Evolutionary conservation across 306 rosid species (phyloP).

Genomic region (Vigna radiata): DNA sequence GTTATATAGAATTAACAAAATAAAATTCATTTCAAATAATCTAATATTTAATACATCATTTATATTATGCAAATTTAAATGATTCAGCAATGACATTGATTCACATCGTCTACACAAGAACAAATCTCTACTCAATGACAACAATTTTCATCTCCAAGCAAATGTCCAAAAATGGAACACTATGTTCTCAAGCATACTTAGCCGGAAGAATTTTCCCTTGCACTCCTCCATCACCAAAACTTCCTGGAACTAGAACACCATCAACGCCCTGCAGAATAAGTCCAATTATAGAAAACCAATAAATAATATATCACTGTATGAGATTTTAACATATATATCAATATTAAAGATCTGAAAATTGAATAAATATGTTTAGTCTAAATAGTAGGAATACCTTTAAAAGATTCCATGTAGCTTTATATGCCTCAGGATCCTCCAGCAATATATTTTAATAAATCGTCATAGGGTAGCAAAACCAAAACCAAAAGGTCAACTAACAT

Average conservation of each 20-base stretch:
- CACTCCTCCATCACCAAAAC: constrained; percentile 94
- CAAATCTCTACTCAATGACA: constrained; percentile 81
- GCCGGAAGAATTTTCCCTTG: constrained; percentile 93
- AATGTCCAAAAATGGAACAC: constrained; percentile 85
- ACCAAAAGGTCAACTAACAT: constrained; percentile 17
- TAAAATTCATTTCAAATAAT: too few species aligned
- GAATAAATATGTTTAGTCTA: constrained; percentile 23
- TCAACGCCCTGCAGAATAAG: constrained; percentile 74
- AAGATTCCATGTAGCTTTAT: constrained; percentile 78
- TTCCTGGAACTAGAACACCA: constrained; percentile 95
- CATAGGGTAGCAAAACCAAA: not conserved
- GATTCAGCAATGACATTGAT: too few species aligned
- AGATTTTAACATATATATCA: constrained; percentile 2
- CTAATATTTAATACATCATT: too few species aligned
- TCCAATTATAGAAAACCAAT: constrained; percentile 33
- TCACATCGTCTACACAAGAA: constrained; percentile 51
- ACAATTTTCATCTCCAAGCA: constrained; percentile 95
- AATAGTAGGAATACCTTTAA: constrained; percentile 64
- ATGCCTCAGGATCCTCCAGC: constrained; percentile 68
- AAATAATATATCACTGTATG: constrained; percentile 26
- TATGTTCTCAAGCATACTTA: constrained; percentile 79
- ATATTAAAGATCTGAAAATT: not conserved
- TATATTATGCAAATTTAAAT: too few species aligned
- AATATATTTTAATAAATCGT: constrained; percentile 38
- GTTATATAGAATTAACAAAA: too few species aligned